phyloP scores from a whole-genome alignment of 2,329 filamentous ascomycete species.

The Exserohilum turcica region DNA sequence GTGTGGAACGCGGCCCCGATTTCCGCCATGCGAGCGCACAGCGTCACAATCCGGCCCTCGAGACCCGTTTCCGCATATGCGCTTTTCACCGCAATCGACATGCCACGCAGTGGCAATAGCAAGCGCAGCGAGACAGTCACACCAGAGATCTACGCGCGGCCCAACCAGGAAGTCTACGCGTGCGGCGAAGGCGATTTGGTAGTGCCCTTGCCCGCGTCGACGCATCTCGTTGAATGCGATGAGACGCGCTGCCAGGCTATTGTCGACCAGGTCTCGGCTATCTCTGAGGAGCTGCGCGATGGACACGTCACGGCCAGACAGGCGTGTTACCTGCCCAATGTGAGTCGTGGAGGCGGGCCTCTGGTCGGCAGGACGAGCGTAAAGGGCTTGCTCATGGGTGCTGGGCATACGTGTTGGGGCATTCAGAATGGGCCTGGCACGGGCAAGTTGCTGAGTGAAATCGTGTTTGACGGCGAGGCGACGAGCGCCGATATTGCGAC shows the following conservation, averaged over 20 bases:
- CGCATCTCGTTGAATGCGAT: slow-evolving; percentile 78
- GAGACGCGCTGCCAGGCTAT: slow-evolving; percentile 81
- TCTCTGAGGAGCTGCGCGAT: slow-evolving; percentile 56
- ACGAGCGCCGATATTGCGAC: slow-evolving; percentile 51
- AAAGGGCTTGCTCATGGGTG: slow-evolving; percentile 77
- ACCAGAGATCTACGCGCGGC: slow-evolving; percentile 92
- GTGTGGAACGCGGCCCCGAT: slow-evolving; percentile 63
- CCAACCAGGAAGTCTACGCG: slow-evolving; percentile 87
- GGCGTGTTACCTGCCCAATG: slow-evolving; percentile 90
- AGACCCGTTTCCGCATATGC: slow-evolving; percentile 71
- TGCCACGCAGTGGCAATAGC: slow-evolving; percentile 63
- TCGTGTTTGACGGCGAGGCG: slow-evolving; percentile 53
- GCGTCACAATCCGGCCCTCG: slow-evolving; percentile 64
- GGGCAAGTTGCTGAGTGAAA: slow-evolving; percentile 53
- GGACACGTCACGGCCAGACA: slow-evolving; percentile 72
- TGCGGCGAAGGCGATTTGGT: slow-evolving; percentile 85
- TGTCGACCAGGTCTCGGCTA: slow-evolving; percentile 72
- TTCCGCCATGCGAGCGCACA: slow-evolving; percentile 65
- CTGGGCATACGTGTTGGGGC: slow-evolving; percentile 96
- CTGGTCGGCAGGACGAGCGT: slow-evolving; percentile 77
- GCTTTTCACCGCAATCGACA: slow-evolving; percentile 82
- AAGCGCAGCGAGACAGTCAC: slow-evolving; percentile 62
- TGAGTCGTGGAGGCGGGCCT: slow-evolving; percentile 66
- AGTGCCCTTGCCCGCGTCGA: slow-evolving; percentile 75
- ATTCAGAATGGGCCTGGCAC: slow-evolving; percentile 95